Conservation (phyloP, 78 protist species). For the Speleostelium caveatum region DNA sequence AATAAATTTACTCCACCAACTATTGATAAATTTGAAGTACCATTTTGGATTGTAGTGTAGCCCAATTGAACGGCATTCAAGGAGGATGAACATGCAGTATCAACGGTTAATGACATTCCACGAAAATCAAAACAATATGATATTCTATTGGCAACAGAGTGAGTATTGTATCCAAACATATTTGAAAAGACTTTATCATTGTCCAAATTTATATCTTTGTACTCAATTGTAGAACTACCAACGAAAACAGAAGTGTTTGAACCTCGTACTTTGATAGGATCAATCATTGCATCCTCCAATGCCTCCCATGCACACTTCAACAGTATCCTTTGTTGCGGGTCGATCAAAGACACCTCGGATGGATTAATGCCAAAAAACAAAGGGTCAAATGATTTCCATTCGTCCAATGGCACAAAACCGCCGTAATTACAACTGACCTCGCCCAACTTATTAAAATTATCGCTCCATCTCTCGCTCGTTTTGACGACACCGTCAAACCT, state of each 20-base stretch:
- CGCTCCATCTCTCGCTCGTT: constrained; percentile 22
- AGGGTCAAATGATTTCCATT: constrained; percentile 62
- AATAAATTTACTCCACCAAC: constrained; percentile 10
- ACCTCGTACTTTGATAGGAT: constrained; percentile 19
- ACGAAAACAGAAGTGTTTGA: constrained; percentile 54
- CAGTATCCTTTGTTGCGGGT: constrained; percentile 91
- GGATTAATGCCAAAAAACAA: constrained; percentile 54
- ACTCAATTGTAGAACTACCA: background rate
- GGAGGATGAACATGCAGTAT: constrained; percentile 93
- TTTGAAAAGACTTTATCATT: background rate
- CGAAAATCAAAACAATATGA: constrained; percentile 82
- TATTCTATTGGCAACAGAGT: constrained; percentile 69
- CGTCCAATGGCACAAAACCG: constrained; percentile 31
- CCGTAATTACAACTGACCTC: constrained; percentile 5
- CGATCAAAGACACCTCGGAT: constrained; percentile 70
- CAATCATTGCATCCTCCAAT: constrained; percentile 56
- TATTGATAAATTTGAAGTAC: constrained; percentile 1
- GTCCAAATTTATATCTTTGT: background rate
- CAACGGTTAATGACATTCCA: constrained; percentile 89
- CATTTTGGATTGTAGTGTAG: background rate
- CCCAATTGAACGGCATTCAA: constrained; percentile 54
- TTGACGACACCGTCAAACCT: background rate
- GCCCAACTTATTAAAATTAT: background rate
- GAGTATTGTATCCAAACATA: background rate
- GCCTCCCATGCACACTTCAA: constrained; percentile 78